Percentiles rank a stretch among this genome's conserved stretches.
Conservation (phyloP, 371 early-diverging fungal species). For the Circinella minor region DNA sequence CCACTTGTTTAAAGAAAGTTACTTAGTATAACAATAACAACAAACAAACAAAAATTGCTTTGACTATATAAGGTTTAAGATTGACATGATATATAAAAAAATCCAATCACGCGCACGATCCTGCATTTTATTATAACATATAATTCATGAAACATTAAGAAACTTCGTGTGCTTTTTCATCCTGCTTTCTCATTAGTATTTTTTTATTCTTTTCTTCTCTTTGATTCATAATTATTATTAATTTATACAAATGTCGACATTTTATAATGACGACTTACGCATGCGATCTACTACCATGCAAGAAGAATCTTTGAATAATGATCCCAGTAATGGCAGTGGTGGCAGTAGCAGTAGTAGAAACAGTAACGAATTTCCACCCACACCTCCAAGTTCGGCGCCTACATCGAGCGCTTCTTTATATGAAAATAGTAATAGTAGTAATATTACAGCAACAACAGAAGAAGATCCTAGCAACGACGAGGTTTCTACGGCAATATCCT, state of each 20-base stretch:
- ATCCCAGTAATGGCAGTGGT: neutral
- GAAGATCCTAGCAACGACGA: slow-evolving; percentile 14
- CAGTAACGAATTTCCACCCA: neutral
- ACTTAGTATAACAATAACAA: too few relatives aligned
- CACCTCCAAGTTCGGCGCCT: neutral
- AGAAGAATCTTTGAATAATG: neutral
- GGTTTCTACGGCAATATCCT: slow-evolving; percentile 31
- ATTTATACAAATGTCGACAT: neutral
- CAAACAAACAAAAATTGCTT: too few relatives aligned
- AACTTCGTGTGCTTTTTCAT: neutral
- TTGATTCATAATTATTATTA: neutral
- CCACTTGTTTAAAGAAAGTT: too few relatives aligned
- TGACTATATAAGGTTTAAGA: neutral
- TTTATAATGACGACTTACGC: slow-evolving; percentile 7
- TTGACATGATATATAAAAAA: slow-evolving; percentile 5
- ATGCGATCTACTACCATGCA: neutral
- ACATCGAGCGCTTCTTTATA: neutral
- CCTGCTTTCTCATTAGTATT: neutral
- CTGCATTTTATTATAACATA: neutral
- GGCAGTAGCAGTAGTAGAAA: neutral
- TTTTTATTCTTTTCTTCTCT: neutral
- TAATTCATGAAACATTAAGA: neutral
- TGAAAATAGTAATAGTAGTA: neutral
- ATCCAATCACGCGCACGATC: neutral
- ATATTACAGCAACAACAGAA: neutral